These are phyloP conservation scores for Astrothelium subdiscretum DNA, from an alignment of 495 filamentous ascomycete genomes.

Conservation along the genomic window DNA sequence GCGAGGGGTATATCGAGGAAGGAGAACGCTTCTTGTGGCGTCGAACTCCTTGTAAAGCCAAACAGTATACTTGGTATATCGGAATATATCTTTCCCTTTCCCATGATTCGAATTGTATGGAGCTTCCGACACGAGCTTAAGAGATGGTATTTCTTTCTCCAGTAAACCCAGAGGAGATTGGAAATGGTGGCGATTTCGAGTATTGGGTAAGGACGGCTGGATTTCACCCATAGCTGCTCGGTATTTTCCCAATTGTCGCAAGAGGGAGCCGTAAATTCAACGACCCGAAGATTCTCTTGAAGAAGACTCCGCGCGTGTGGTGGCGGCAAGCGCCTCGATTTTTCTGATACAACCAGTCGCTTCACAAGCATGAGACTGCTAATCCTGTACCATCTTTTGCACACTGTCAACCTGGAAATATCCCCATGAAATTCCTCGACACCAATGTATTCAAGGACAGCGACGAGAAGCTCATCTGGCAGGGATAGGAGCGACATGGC, in stretches of 20 bases:
- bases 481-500: not conserved
- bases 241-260: too few relatives aligned
- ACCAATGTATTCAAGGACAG: not conserved
- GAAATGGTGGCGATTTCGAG: not conserved
- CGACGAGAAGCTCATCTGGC: not conserved
- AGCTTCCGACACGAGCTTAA: not conserved
- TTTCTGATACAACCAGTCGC: not conserved
- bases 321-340: not conserved
- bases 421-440: not conserved
- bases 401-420: not conserved
- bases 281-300: not conserved
- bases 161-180: not conserved
- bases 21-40: too few relatives aligned
- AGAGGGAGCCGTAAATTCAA: not conserved
- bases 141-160: not conserved
- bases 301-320: not conserved
- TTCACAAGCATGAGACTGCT: not conserved
- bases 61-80: not conserved
- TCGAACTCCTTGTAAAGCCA: not conserved
- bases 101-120: not conserved
- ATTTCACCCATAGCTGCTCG: too few relatives aligned
- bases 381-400: not conserved
- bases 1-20: not conserved
- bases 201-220: too few relatives aligned
- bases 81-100: not conserved